Conservation (phyloP, 1,284 basidiomycete genomes). For the Erythrobasidium hasegawianum region DNA sequence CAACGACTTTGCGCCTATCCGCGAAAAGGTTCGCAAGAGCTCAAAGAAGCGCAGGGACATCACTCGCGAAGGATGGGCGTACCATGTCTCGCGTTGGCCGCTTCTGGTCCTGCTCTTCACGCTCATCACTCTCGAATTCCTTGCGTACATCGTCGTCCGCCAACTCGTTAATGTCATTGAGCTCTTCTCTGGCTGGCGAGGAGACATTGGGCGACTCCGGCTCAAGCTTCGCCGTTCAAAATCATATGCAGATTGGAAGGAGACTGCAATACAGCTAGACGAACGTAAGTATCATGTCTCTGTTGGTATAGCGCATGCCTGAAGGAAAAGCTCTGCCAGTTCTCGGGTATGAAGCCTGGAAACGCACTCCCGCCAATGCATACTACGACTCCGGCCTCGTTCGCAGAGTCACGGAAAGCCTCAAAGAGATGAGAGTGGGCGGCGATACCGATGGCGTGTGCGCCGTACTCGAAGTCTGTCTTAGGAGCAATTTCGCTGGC, state of each 20-base stretch:
- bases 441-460: slow-evolving; percentile 79
- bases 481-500: slow-evolving; percentile 91
- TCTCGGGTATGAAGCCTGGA: slow-evolving; percentile 83
- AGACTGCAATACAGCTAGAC: slow-evolving; percentile 73
- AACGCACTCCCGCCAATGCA: slow-evolving; percentile 70
- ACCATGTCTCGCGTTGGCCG: slow-evolving; percentile 80
- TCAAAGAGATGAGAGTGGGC: slow-evolving; percentile 61
- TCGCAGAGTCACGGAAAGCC: slow-evolving; percentile 63
- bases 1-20: slow-evolving; percentile 88
- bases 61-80: slow-evolving; percentile 66
- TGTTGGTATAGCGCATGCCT: no score
- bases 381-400: slow-evolving; percentile 86
- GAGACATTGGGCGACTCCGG: slow-evolving; percentile 72
- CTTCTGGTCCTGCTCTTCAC: slow-evolving; percentile 77
- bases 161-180: slow-evolving; percentile 92
- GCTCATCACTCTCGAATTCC: slow-evolving; percentile 80
- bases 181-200: slow-evolving; percentile 83
- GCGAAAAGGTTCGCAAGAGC: slow-evolving; percentile 66
- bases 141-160: slow-evolving; percentile 74
- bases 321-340: slow-evolving; percentile 44
- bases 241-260: slow-evolving; percentile 76
- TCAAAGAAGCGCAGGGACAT: slow-evolving; percentile 54
- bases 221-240: slow-evolving; percentile 68
- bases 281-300: slow-evolving; percentile 45
- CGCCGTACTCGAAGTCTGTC: slow-evolving; percentile 85